Percentiles rank a stretch among this genome's conserved stretches.
Conservation (phyloP, 768 basidiomycete genomes). For the Trametes gibbosa region DNA sequence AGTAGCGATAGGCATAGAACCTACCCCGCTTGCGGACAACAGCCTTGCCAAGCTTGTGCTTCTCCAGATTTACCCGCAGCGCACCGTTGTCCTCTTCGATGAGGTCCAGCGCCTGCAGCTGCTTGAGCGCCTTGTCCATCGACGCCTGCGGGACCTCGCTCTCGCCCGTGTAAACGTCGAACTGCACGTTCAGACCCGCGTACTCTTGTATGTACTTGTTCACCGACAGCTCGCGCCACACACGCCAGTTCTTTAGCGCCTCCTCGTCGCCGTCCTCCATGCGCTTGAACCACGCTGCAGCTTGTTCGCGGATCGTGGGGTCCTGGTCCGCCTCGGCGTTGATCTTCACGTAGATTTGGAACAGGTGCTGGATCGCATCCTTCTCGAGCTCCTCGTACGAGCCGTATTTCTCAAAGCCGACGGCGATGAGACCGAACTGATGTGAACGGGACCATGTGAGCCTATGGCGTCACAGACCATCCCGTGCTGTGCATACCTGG, state of each 20-base stretch:
- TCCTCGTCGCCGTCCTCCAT: constrained; percentile 93
- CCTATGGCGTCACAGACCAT: neutral
- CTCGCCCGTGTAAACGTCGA: constrained; percentile 92
- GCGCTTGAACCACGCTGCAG: constrained; percentile 85
- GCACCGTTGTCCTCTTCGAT: constrained; percentile 79
- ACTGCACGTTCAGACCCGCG: constrained; percentile 82
- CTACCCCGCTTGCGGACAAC: constrained; percentile 83
- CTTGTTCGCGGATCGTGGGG: constrained; percentile 68
- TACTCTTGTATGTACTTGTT: constrained; percentile 89
- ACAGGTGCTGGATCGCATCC: constrained; percentile 93
- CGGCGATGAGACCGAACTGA: constrained; percentile 84
- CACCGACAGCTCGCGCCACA: constrained; percentile 90
- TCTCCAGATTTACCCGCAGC: constrained; percentile 81
- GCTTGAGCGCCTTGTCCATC: constrained; percentile 69
- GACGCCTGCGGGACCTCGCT: constrained; percentile 71
- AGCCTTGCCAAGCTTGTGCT: constrained; percentile 90
- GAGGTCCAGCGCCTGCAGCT: constrained; percentile 68
- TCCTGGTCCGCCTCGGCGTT: constrained; percentile 79
- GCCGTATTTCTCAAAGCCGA: constrained; percentile 92
- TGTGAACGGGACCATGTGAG: neutral
- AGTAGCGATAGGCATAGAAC: constrained; percentile 13
- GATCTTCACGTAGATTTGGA: constrained; percentile 92
- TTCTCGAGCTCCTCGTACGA: constrained; percentile 76
- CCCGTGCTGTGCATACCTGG: constrained; percentile 52
- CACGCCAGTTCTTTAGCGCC: constrained; percentile 84